Base-by-base conservation (phyloP, 116 monocot species). In the Phalaenopsis hybrid region DNA sequence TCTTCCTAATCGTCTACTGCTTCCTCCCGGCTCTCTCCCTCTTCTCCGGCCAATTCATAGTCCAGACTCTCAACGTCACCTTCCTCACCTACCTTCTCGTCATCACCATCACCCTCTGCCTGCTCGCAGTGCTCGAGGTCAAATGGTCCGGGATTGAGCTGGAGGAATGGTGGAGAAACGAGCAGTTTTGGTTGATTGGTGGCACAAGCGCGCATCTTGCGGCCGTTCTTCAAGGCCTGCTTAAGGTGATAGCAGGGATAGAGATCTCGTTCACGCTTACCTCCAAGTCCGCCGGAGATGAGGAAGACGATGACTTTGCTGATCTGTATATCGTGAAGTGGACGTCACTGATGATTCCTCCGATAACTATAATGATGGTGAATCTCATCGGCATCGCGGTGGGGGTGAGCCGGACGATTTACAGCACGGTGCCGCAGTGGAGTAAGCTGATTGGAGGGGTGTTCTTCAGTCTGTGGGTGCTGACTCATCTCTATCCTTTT, bases 211-310 rank as follows among this genome's bases (percentile, higher is more conserved):
- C n/a, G n/a, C n/a, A n/a, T n/a, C n/a, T n/a, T n/a, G n/a, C n/a
- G n/a, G n/a, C n/a, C n/a, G n/a, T n/a, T n/a, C n/a, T n/a, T n/a
- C n/a, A n/a, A n/a, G n/a, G n/a, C n/a, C n/a, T n/a, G n/a, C n/a
- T n/a, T n/a, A n/a, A n/a, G n/a, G n/a, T n/a, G n/a, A n/a, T n/a
- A n/a, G n/a, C n/a, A n/a, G n/a, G n/a, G n/a, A n/a, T n/a, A n/a
- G n/a, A n/a, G n/a, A n/a, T n/a, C n/a, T n/a, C n/a, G n/a, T 94
- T 94, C 89, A 94, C 94, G 8, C 90, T 94, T 37, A 94, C 94
- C 17, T 92, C 94, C 0, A 94, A 94, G 83, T 92, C 94, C 0
- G 88, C 49, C 16, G 94, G 92, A 3, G 94, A 92, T 4, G 94
- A 94, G 28, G 86, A 65, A 8, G 88, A 88, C 59, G 90, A 90